Evolutionary conservation across 2,329 filamentous ascomycete species (phyloP).

Genomic region (Diaporthe citri): DNA sequence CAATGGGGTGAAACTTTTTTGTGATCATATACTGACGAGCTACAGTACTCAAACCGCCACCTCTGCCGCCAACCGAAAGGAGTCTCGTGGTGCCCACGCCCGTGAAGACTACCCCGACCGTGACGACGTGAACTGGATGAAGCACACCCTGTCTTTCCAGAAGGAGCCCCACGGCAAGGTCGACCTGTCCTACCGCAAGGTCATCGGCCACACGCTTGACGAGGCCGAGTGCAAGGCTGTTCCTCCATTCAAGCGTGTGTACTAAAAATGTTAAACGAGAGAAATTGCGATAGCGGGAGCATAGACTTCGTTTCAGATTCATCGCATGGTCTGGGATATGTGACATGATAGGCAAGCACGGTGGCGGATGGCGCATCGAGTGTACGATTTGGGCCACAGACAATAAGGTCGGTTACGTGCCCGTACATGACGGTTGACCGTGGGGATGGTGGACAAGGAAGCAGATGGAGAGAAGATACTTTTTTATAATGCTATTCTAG

Average conservation of each 20-base stretch:
- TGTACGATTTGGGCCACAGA: not conserved
- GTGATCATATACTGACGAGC: constrained; percentile 41
- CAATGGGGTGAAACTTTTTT: not conserved
- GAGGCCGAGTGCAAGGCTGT: constrained; percentile 97
- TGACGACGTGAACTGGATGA: constrained; percentile 98
- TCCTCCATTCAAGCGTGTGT: constrained; percentile 95
- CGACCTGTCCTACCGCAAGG: constrained; percentile 86
- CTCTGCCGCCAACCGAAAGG: constrained; percentile 92
- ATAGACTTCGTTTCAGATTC: constrained; percentile 9
- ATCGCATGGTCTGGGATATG: not conserved
- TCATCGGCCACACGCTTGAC: constrained; percentile 87
- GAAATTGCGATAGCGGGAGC: not conserved
- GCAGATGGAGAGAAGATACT: not conserved
- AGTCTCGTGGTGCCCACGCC: constrained; percentile 96
- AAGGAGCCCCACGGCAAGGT: constrained; percentile 90
- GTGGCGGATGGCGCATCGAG: not conserved
- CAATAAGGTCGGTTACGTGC: not conserved
- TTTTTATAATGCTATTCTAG: constrained; percentile 23
- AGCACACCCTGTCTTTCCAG: constrained; percentile 98
- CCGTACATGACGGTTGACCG: not conserved
- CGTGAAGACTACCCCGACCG: constrained; percentile 96
- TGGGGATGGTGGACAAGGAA: not conserved
- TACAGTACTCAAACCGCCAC: constrained; percentile 87
- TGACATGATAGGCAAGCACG: not conserved
- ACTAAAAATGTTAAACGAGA: constrained; percentile 66